phyloP scores from a whole-genome alignment of 2,329 filamentous ascomycete species.

The Calycina herbarum region DNA sequence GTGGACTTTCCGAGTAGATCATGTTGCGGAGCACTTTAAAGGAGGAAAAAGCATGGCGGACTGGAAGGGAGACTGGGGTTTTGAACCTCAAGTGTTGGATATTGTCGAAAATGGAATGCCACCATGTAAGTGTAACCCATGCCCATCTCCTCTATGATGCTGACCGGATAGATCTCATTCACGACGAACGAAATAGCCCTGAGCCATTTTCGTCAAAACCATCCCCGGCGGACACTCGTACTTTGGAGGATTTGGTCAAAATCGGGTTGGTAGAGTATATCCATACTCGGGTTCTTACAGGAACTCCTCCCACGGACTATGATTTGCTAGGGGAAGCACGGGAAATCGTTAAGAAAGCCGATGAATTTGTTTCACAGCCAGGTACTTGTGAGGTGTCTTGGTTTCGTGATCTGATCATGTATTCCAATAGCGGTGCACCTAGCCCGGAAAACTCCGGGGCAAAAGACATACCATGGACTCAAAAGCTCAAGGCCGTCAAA shows the following conservation, averaged over 20 bases:
- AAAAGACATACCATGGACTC: constrained; percentile 16
- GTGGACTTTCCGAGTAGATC: constrained; percentile 61
- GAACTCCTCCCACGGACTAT: constrained; percentile 47
- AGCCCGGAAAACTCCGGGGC: background rate
- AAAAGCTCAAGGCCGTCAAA: constrained; percentile 20
- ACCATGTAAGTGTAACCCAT: constrained; percentile 53
- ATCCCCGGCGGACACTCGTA: constrained; percentile 49
- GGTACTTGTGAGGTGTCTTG: constrained; percentile 46
- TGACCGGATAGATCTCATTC: constrained; percentile 55
- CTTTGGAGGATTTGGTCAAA: constrained; percentile 63
- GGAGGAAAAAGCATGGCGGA: constrained; percentile 65
- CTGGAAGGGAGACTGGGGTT: constrained; percentile 71
- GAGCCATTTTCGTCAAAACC: constrained; percentile 48
- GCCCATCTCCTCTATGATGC: constrained; percentile 13
- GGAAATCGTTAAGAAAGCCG: constrained; percentile 56
- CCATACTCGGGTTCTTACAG: constrained; percentile 46
- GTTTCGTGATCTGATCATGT: constrained; percentile 60
- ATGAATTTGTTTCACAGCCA: constrained; percentile 45
- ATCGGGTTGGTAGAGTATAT: constrained; percentile 55
- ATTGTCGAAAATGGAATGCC: constrained; percentile 68
- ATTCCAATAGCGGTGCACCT: constrained; percentile 37
- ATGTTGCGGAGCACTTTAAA: constrained; percentile 68
- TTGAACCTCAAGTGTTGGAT: constrained; percentile 59
- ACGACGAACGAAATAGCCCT: constrained; percentile 59
- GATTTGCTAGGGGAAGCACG: constrained; percentile 60